phyloP scores from a whole-genome alignment of 73 alveolate species.

The Paramecium octaurelia region DNA sequence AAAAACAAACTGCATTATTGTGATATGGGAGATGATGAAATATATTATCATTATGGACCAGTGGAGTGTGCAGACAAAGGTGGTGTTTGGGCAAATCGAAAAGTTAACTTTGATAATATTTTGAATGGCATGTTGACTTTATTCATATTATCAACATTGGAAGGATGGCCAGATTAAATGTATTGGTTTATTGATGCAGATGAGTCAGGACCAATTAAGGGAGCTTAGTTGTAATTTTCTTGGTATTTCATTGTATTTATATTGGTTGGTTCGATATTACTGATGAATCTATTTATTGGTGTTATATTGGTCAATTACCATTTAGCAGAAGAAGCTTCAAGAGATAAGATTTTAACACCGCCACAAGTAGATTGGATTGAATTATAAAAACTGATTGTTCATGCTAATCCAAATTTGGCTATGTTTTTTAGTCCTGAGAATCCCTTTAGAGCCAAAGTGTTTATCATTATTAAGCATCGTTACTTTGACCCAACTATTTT shows the following conservation, averaged over 20 bases:
- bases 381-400: slow-evolving; percentile 63
- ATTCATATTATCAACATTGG: slow-evolving; percentile 86
- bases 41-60: not conserved
- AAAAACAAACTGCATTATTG: slow-evolving; percentile 55
- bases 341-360: slow-evolving; percentile 48
- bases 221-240: slow-evolving; percentile 73
- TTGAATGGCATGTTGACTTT: slow-evolving; percentile 86
- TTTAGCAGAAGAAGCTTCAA: slow-evolving; percentile 75
- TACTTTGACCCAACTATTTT: slow-evolving; percentile 82
- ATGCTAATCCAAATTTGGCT: slow-evolving; percentile 71
- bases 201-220: slow-evolving; percentile 77
- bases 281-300: slow-evolving; percentile 93
- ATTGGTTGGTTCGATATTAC: slow-evolving; percentile 88
- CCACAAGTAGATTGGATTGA: slow-evolving; percentile 75
- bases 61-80: not conserved
- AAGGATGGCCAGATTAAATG: slow-evolving; percentile 96
- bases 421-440: slow-evolving; percentile 62
- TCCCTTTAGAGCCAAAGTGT: slow-evolving; percentile 61
- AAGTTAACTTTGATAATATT: slow-evolving; percentile 86
- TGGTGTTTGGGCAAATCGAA: slow-evolving; percentile 76
- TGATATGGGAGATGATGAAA: slow-evolving; percentile 74
- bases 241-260: slow-evolving; percentile 81
- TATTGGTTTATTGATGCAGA: slow-evolving; percentile 73
- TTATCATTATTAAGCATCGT: slow-evolving; percentile 58
- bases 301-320: slow-evolving; percentile 91